Conservation (phyloP, 805 yeast genomes). For the Myxozyma sirexii region DNA sequence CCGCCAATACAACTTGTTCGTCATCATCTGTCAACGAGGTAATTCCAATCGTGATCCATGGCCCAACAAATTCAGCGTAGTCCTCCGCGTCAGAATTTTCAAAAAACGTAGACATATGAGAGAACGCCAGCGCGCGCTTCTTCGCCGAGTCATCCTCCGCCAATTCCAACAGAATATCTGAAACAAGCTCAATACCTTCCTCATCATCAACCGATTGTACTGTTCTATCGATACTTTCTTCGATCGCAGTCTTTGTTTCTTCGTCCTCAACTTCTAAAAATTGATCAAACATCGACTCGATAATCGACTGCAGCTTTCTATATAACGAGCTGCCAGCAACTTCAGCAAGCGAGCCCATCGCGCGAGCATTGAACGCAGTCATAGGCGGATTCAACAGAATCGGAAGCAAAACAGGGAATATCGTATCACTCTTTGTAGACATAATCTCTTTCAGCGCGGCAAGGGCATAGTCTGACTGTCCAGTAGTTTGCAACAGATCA, state of each 20-base stretch:
- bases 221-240: conserved; percentile 63
- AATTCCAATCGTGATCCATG: conserved; percentile 72
- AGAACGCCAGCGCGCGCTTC: conserved; percentile 64
- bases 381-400: conserved; percentile 80
- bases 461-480: conserved; percentile 71
- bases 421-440: conserved; percentile 84
- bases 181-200: conserved; percentile 79
- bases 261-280: conserved; percentile 37
- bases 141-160: conserved; percentile 73
- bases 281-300: conserved; percentile 71
- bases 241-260: conserved; percentile 8
- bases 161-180: conserved; percentile 76
- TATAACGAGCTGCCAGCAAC: conserved; percentile 86
- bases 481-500: conserved; percentile 60
- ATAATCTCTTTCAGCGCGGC: conserved; percentile 88
- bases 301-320: conserved; percentile 69
- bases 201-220: conserved; percentile 66
- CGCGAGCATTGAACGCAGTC: conserved; percentile 80
- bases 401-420: conserved; percentile 92
- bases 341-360: conserved; percentile 81
- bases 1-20: conserved; percentile 61
- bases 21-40: conserved; percentile 72
- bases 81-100: conserved; percentile 61
- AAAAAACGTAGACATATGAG: conserved; percentile 74
- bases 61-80: conserved; percentile 70